These are phyloP conservation scores for Adansonia digitata DNA, from an alignment of 345 rosid species.

Conservation along the genomic window DNA sequence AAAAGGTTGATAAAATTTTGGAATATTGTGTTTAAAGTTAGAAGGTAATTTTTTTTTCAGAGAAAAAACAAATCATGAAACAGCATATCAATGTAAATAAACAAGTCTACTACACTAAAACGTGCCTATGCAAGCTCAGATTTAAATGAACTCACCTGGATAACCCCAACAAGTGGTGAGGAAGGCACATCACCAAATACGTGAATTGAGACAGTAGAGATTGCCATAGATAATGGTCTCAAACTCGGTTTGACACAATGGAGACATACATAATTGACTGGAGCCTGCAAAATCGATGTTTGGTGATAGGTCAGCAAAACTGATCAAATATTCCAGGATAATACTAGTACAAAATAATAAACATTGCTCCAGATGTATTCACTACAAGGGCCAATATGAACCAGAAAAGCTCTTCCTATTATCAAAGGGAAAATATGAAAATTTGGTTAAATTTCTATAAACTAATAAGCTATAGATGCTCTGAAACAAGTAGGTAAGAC, in stretches of 20 bases:
- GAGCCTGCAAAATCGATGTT: conserved; percentile 48
- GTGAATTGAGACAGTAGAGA: conserved; percentile 87
- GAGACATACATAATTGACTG: conserved; percentile 88
- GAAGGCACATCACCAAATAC: conserved; percentile 98
- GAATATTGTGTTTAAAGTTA: neutral
- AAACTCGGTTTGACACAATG: conserved; percentile 86
- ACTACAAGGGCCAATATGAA: neutral
- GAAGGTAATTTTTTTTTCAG: neutral
- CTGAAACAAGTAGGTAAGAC: conserved; percentile 5
- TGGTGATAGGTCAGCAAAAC: neutral
- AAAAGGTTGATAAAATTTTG: neutral
- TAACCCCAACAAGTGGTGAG: conserved; percentile 88
- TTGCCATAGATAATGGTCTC: conserved; percentile 94
- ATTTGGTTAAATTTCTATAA: neutral
- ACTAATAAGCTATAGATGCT: neutral
- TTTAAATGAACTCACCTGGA: conserved; percentile 51
- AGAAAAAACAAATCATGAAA: neutral
- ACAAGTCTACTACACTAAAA: neutral
- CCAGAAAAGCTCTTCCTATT: neutral
- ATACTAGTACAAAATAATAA: neutral
- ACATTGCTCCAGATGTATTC: neutral
- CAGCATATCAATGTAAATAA: neutral
- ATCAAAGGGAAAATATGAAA: neutral
- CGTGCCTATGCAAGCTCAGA: neutral
- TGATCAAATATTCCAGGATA: conserved; percentile 5